Conservation (phyloP, 139 green algal species). For the Tetradesmus obliquus region DNA sequence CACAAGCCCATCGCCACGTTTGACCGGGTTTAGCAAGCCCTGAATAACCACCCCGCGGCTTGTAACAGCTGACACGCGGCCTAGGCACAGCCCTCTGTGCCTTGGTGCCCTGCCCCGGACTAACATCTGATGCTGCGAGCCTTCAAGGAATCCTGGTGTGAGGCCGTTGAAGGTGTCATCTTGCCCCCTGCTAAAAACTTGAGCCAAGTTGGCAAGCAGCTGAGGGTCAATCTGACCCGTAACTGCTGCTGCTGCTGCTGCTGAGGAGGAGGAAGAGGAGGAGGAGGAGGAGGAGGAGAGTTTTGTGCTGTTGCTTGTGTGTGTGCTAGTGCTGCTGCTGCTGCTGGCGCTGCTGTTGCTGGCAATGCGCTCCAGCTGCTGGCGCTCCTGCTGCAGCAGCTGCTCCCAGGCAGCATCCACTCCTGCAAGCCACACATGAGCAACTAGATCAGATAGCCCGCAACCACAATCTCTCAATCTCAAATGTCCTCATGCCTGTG, state of each 20-base stretch:
- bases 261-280: neutral
- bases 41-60: constrained; percentile 28
- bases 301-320: neutral
- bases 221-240: neutral
- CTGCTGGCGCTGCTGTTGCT: constrained; percentile 24
- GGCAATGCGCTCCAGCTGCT: constrained; percentile 2
- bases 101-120: constrained; percentile 77
- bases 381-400: constrained; percentile 44
- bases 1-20: constrained; percentile 81
- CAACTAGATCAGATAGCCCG: too few species aligned
- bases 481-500: too few species aligned
- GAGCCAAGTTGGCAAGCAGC: constrained; percentile 14
- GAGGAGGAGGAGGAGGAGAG: neutral
- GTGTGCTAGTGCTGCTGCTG: constrained; percentile 33
- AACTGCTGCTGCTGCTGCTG: constrained; percentile 8
- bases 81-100: constrained; percentile 77
- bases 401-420: constrained; percentile 83
- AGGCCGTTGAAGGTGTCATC: constrained; percentile 77
- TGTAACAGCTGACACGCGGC: constrained; percentile 49
- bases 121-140: constrained; percentile 78
- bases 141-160: constrained; percentile 85
- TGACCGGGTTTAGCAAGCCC: constrained; percentile 55
- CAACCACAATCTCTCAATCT: too few species aligned
- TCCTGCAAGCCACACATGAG: neutral
- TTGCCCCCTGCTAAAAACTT: constrained; percentile 88